Evolutionary conservation across 2,329 filamentous ascomycete species (phyloP).

Genomic region (Aureobasidium sp.): DNA sequence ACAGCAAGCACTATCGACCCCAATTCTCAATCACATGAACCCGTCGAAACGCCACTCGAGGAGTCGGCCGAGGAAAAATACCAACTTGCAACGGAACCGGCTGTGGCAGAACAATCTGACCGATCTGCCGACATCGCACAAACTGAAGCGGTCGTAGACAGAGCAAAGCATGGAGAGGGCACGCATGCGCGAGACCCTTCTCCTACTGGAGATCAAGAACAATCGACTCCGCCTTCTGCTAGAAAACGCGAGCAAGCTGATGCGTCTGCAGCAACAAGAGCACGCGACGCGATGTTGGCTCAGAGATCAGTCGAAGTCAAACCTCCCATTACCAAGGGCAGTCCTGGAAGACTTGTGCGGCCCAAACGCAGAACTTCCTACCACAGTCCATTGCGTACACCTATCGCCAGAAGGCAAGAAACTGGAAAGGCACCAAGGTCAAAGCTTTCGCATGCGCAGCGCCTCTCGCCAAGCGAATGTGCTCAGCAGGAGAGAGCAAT

Average conservation of each 20-base stretch:
- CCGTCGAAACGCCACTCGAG: neutral
- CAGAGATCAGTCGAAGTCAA: neutral
- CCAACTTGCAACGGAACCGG: neutral
- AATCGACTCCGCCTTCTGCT: slow-evolving; percentile 16
- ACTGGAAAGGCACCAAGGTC: slow-evolving; percentile 3
- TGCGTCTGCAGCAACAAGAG: slow-evolving; percentile 24
- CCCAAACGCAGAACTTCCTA: slow-evolving; percentile 15
- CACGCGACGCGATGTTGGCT: slow-evolving; percentile 15
- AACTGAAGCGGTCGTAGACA: neutral
- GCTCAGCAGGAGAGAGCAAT: neutral
- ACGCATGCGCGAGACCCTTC: neutral
- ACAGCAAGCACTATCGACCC: neutral
- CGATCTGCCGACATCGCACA: neutral
- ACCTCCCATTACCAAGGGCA: slow-evolving; percentile 13
- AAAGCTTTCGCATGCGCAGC: neutral
- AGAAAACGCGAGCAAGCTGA: slow-evolving; percentile 29
- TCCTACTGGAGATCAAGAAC: neutral
- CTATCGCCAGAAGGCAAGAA: neutral
- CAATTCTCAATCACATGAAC: neutral
- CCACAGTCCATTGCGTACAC: neutral
- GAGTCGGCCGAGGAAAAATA: neutral
- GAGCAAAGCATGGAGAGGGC: neutral
- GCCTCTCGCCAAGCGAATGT: neutral
- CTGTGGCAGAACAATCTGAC: neutral
- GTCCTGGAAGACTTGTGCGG: slow-evolving; percentile 16